These are phyloP conservation scores for Cyclostephanos tholiformis DNA, from an alignment of 108 stramenopile species.

Conservation along the genomic window DNA sequence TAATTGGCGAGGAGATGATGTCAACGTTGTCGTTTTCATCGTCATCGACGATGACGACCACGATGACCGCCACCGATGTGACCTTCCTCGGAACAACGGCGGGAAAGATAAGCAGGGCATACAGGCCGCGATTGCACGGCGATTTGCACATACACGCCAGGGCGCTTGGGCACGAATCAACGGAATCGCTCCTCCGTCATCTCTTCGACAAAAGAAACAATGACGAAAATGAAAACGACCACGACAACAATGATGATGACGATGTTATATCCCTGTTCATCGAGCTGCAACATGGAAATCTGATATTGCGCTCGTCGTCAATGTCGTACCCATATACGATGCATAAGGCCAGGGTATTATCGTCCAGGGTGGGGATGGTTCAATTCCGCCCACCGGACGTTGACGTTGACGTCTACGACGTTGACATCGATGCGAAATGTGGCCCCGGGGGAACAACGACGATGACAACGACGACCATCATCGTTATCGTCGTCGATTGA, in stretches of 20 bases:
- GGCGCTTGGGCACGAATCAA: slow-evolving; percentile 60
- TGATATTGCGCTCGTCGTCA: too few relatives aligned
- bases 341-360: slow-evolving; percentile 61
- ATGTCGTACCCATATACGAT: slow-evolving; percentile 29
- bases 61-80: not conserved
- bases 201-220: too few relatives aligned
- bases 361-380: slow-evolving; percentile 62
- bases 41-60: too few relatives aligned
- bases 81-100: too few relatives aligned
- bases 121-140: slow-evolving; percentile 42
- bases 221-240: too few relatives aligned
- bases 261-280: too few relatives aligned
- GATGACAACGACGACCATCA: slow-evolving; percentile 25
- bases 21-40: too few relatives aligned
- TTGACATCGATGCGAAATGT: slow-evolving; percentile 1
- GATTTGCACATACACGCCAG: slow-evolving; percentile 59
- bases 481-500: too few relatives aligned
- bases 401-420: slow-evolving; percentile 39
- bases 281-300: too few relatives aligned
- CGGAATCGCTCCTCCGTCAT: slow-evolving; percentile 54
- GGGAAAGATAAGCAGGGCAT: slow-evolving; percentile 40
- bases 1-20: slow-evolving; percentile 52
- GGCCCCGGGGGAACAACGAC: too few relatives aligned
- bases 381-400: slow-evolving; percentile 54
- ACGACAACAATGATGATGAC: too few relatives aligned